These are phyloP conservation scores for Lichtheimia ramosa DNA, from an alignment of 371 early-diverging fungal genomes.

Conservation along the genomic window DNA sequence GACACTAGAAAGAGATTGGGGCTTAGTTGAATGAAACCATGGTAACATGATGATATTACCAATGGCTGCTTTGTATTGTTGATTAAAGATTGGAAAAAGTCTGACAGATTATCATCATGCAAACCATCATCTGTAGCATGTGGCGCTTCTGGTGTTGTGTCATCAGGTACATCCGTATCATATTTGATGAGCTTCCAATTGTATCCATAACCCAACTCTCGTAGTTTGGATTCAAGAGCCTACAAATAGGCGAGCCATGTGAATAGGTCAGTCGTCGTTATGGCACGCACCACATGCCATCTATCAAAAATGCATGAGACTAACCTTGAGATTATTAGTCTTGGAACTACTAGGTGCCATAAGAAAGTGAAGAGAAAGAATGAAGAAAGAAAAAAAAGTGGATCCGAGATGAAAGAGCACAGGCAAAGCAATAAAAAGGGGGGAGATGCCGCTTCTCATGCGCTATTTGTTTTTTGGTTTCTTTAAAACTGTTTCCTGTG, in stretches of 20 bases:
- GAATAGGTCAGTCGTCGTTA: too few relatives aligned
- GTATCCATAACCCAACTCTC: constrained; percentile 11
- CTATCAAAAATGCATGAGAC: not conserved
- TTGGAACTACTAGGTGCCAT: not conserved
- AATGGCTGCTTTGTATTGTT: constrained; percentile 17
- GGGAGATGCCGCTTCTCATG: not conserved
- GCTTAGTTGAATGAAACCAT: not conserved
- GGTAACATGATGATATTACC: constrained; percentile 5
- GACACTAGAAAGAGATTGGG: constrained; percentile 27
- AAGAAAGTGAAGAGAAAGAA: constrained; percentile 8
- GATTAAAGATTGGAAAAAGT: constrained; percentile 5
- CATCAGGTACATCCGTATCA: constrained; percentile 3
- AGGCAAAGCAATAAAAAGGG: constrained; percentile 1
- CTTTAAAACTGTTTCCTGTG: too few relatives aligned
- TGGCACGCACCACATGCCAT: too few relatives aligned
- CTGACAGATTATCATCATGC: not conserved
- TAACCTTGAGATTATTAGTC: not conserved
- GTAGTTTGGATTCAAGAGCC: constrained; percentile 11
- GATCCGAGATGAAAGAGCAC: not conserved
- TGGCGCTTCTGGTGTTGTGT: not conserved
- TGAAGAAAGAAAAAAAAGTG: constrained; percentile 6
- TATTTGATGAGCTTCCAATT: constrained; percentile 14
- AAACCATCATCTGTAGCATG: too few relatives aligned
- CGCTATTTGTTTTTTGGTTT: too few relatives aligned
- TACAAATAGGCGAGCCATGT: not conserved